Percentiles rank a stretch among this genome's conserved stretches.
Evolutionary conservation across 768 basidiomycete species (phyloP).

Genomic region (Amylocystis lapponica): DNA sequence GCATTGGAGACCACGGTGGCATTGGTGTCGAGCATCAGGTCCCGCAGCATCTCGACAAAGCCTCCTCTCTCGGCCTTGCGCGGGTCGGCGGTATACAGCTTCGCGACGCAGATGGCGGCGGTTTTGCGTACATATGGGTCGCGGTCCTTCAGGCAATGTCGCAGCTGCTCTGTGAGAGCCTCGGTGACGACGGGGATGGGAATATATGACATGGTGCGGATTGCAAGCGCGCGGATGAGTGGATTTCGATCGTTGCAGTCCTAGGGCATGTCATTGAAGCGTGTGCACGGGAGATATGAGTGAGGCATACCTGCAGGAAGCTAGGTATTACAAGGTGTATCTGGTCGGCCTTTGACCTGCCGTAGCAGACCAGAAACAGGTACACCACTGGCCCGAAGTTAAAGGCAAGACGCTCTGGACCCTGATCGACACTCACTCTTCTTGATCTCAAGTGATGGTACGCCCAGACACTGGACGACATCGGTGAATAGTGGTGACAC

Average conservation of each 20-base stretch:
- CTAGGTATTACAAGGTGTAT: slow-evolving; percentile 88
- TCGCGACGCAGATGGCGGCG: slow-evolving; percentile 95
- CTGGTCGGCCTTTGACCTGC: slow-evolving; percentile 88
- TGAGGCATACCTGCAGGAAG: slow-evolving; percentile 70
- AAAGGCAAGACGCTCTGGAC: slow-evolving; percentile 1
- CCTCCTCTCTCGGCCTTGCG: slow-evolving; percentile 82
- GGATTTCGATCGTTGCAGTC: slow-evolving; percentile 96
- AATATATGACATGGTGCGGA: slow-evolving; percentile 99
- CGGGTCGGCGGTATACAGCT: slow-evolving; percentile 86
- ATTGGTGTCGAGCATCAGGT: slow-evolving; percentile 89
- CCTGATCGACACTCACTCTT: slow-evolving; percentile 63
- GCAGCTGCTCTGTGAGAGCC: slow-evolving; percentile 81
- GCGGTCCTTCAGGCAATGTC: slow-evolving; percentile 87
- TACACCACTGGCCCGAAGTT: slow-evolving; percentile 73
- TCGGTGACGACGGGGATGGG: slow-evolving; percentile 86
- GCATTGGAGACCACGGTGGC: slow-evolving; percentile 98
- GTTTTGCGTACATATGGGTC: slow-evolving; percentile 99
- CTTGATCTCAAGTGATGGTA: slow-evolving; percentile 95
- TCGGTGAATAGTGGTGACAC: slow-evolving; percentile 96
- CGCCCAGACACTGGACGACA: slow-evolving; percentile 91
- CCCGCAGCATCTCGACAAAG: slow-evolving; percentile 87
- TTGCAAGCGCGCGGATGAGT: slow-evolving; percentile 92
- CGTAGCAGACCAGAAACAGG: slow-evolving; percentile 95
- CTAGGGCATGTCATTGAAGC: slow-evolving; percentile 35
- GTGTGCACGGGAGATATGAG: background rate